Percentiles rank a stretch among this genome's conserved stretches.
phyloP scores from a whole-genome alignment of 352 stramenopile species.

The Phytophthora nicotianae region DNA sequence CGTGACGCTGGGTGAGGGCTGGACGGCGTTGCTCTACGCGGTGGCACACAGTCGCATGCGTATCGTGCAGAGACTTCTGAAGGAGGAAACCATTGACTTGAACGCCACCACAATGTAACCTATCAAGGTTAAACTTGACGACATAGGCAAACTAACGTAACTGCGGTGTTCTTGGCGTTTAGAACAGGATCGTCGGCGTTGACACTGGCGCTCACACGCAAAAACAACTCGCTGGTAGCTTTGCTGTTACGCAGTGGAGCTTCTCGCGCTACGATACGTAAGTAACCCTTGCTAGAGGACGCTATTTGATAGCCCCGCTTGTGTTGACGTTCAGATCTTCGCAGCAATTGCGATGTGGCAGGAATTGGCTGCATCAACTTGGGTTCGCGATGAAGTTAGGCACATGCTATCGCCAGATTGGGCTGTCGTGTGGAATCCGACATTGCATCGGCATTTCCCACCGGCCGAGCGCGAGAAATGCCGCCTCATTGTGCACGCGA shows the following conservation, averaged over 20 bases:
- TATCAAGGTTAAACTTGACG: not conserved
- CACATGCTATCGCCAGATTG: slow-evolving; percentile 57
- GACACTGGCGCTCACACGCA: slow-evolving; percentile 51
- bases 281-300: not conserved
- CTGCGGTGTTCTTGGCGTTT: not conserved
- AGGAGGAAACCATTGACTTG: slow-evolving; percentile 43
- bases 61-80: slow-evolving; percentile 50
- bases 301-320: not conserved
- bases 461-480: slow-evolving; percentile 59
- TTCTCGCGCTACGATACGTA: slow-evolving; percentile 55
- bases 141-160: not conserved
- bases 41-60: slow-evolving; percentile 52
- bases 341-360: slow-evolving; percentile 36
- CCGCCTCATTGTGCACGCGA: slow-evolving; percentile 58
- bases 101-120: slow-evolving; percentile 68
- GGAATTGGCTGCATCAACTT: slow-evolving; percentile 27
- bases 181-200: slow-evolving; percentile 67
- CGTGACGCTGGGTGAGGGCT: slow-evolving; percentile 57
- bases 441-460: slow-evolving; percentile 59
- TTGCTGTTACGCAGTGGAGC: slow-evolving; percentile 57
- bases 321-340: not conserved
- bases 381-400: slow-evolving; percentile 45
- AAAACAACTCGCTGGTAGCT: slow-evolving; percentile 45
- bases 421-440: slow-evolving; percentile 64
- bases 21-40: slow-evolving; percentile 75